phyloP scores from a whole-genome alignment of 208 protist species.

The Acanthamoeba lenticulata region DNA sequence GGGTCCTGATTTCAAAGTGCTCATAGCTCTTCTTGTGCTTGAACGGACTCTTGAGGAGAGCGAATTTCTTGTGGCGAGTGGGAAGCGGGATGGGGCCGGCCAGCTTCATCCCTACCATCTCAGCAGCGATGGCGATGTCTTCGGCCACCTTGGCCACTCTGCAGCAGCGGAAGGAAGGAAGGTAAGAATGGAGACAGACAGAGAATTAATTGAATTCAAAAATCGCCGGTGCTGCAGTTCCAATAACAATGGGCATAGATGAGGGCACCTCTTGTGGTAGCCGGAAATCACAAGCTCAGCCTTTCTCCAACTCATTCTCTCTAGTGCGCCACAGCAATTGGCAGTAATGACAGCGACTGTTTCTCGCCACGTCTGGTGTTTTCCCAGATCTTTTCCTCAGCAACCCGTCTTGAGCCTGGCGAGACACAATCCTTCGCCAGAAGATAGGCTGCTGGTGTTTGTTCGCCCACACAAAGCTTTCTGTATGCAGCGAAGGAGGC shows the following conservation, averaged over 20 bases:
- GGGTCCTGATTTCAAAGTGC: constrained; percentile 18
- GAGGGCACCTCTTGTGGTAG: neutral
- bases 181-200: neutral
- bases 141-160: constrained; percentile 53
- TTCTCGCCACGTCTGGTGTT: too few species aligned
- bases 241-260: neutral
- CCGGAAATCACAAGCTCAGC: neutral
- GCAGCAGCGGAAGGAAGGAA: neutral
- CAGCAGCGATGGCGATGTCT: constrained; percentile 17
- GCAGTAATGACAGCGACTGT: too few species aligned
- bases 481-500: too few species aligned
- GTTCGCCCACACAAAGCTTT: too few species aligned
- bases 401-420: too few species aligned
- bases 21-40: constrained; percentile 51
- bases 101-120: constrained; percentile 36
- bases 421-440: too few species aligned
- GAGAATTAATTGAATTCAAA: neutral
- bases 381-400: too few species aligned
- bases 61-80: neutral
- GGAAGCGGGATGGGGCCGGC: neutral
- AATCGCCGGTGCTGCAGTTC: neutral
- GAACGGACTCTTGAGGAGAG: constrained; percentile 45
- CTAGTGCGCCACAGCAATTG: too few species aligned
- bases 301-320: constrained; percentile 2
- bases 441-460: too few species aligned